Percentiles rank a stretch among this genome's conserved stretches.
phyloP scores from a whole-genome alignment of 2,329 filamentous ascomycete species.

The Diaporthe sp. region DNA sequence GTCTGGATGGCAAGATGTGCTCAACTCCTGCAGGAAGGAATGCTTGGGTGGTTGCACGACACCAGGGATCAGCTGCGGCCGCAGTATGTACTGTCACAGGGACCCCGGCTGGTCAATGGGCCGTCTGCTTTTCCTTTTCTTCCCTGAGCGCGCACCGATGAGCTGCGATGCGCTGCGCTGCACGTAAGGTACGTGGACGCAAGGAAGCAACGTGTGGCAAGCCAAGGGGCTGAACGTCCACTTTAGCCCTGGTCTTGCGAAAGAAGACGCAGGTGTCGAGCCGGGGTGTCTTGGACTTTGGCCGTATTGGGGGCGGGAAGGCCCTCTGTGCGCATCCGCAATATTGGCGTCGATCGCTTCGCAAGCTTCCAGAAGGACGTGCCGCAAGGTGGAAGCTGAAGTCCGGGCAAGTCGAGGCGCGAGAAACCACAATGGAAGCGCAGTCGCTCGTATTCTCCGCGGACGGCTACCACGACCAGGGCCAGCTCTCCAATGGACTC shows the following conservation, averaged over 20 bases:
- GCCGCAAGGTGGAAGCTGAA: slow-evolving; percentile 34
- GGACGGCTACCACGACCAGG: slow-evolving; percentile 43
- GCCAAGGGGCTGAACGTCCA: slow-evolving; percentile 28
- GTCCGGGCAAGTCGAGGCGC: slow-evolving; percentile 32
- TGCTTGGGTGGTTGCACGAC: slow-evolving; percentile 49
- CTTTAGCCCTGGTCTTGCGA: slow-evolving; percentile 33
- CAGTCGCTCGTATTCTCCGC: slow-evolving; percentile 53
- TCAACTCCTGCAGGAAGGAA: slow-evolving; percentile 48
- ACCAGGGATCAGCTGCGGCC: slow-evolving; percentile 47
- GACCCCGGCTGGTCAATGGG: slow-evolving; percentile 37
- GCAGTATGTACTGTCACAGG: slow-evolving; percentile 45
- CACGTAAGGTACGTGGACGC: slow-evolving; percentile 34
- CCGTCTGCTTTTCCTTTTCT: slow-evolving; percentile 32
- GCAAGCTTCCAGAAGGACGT: slow-evolving; percentile 40
- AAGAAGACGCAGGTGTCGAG: slow-evolving; percentile 34
- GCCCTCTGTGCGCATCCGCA: slow-evolving; percentile 41
- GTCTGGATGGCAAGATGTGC: slow-evolving; percentile 37
- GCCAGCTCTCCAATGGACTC: slow-evolving; percentile 50
- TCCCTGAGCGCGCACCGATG: slow-evolving; percentile 35
- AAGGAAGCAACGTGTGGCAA: slow-evolving; percentile 43
- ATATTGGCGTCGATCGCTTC: slow-evolving; percentile 36
- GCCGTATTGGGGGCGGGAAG: slow-evolving; percentile 39
- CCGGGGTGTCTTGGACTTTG: slow-evolving; percentile 36
- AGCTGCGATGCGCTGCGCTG: slow-evolving; percentile 27
- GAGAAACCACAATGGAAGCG: slow-evolving; percentile 46